Evolutionary conservation across 2,329 filamentous ascomycete genomes (phyloP).

Genomic region (Juglanconis sp.): DNA sequence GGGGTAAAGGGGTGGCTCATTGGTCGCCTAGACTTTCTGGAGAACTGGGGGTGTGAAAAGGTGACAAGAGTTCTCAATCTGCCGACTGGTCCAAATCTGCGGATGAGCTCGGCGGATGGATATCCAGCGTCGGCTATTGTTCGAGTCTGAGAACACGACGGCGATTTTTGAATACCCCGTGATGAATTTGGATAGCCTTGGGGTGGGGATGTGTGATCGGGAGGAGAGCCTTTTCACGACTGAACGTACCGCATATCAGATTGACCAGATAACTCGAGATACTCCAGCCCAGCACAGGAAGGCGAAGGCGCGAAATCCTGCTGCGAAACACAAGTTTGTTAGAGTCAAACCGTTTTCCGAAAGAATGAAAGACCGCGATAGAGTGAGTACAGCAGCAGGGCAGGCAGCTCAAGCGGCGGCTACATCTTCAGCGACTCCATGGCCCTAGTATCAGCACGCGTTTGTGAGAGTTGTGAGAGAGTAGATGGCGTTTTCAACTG

Average conservation of each 20-base stretch:
- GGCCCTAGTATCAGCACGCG: constrained; percentile 2
- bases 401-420: neutral
- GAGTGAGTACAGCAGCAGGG: neutral
- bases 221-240: neutral
- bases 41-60: neutral
- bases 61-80: neutral
- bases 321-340: constrained; percentile 28
- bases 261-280: constrained; percentile 49
- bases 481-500: neutral
- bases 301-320: constrained; percentile 56
- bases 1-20: constrained; percentile 1
- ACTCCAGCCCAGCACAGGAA: constrained; percentile 49
- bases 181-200: neutral
- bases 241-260: constrained; percentile 54
- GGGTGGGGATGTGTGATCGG: neutral
- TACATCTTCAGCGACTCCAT: constrained; percentile 12
- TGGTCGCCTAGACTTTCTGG: constrained; percentile 9
- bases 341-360: constrained; percentile 21
- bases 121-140: neutral
- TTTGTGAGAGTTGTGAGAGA: neutral
- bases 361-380: neutral
- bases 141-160: neutral
- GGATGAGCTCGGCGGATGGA: neutral
- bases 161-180: neutral
- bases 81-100: neutral